A percentile compares a stretch with the other conserved stretches of the same genome.
Evolutionary conservation across 2,329 filamentous ascomycete genomes (phyloP).

Genomic region (Aspergillus candidus): DNA sequence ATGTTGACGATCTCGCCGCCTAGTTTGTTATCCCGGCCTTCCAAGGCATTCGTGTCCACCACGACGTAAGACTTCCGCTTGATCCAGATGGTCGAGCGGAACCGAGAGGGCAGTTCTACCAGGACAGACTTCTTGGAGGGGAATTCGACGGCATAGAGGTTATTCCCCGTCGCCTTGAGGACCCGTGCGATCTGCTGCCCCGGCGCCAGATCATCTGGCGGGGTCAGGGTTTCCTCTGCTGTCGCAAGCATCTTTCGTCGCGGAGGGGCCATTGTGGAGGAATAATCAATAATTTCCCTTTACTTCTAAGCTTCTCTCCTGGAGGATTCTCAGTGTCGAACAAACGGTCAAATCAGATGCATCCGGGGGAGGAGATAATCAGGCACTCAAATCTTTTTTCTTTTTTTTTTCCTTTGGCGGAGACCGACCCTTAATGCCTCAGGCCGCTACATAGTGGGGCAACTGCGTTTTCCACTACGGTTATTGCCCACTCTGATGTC

Average conservation of each 20-base stretch:
- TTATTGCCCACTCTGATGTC: no score
- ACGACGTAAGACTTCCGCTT: conserved; percentile 83
- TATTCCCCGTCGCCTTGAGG: conserved; percentile 79
- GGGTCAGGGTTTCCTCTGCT: conserved; percentile 61
- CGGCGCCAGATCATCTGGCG: conserved; percentile 50
- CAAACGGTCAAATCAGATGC: background rate
- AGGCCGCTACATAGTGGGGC: background rate
- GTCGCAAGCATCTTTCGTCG: conserved; percentile 74
- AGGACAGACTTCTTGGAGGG: conserved; percentile 61
- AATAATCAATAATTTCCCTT: background rate
- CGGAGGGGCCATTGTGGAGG: conserved; percentile 57
- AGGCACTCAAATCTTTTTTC: conserved; percentile 1
- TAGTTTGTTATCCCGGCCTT: conserved; percentile 67
- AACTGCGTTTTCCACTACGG: no score
- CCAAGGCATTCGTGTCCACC: conserved; percentile 62
- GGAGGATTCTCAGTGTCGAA: background rate
- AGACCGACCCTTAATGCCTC: background rate
- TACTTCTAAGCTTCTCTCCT: background rate
- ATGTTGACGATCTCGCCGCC: conserved; percentile 88
- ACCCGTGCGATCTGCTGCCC: conserved; percentile 66
- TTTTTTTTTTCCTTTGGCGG: conserved; percentile 1
- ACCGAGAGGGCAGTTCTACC: conserved; percentile 75
- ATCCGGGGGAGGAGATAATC: background rate
- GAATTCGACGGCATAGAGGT: conserved; percentile 72
- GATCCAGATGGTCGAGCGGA: conserved; percentile 91